These are phyloP conservation scores for Biscogniauxia mediterranea DNA, from an alignment of 2,329 filamentous ascomycete genomes.

Conservation along the genomic window DNA sequence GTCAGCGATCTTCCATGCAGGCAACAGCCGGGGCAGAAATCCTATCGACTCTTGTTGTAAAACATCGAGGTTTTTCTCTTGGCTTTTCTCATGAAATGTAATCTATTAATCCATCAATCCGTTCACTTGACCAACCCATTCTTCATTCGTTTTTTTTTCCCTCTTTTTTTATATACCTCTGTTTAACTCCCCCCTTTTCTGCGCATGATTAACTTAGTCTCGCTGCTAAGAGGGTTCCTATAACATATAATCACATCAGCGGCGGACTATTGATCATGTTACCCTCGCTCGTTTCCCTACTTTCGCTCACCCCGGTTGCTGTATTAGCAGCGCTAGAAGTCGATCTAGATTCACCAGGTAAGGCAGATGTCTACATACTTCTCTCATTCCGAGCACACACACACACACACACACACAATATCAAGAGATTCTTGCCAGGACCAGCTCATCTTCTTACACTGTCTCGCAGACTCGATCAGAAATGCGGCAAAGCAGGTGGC, in stretches of 20 bases:
- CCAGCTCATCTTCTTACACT: not conserved
- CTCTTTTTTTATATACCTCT: not conserved
- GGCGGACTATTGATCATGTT: slow-evolving; percentile 18
- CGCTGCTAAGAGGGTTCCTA: not conserved
- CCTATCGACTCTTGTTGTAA: not conserved
- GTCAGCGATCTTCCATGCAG: not conserved
- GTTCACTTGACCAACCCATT: not conserved
- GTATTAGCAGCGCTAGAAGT: slow-evolving; percentile 28
- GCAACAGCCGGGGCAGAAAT: not conserved
- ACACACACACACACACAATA: not conserved
- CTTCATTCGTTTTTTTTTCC: not conserved
- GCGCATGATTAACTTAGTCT: not conserved
- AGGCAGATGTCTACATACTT: slow-evolving; percentile 1
- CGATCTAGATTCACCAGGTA: slow-evolving; percentile 27
- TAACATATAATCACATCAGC: not conserved
- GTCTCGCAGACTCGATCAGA: slow-evolving; percentile 26
- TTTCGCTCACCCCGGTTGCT: slow-evolving; percentile 24
- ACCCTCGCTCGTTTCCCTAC: slow-evolving; percentile 16
- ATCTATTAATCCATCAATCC: not conserved
- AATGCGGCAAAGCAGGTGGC: slow-evolving; percentile 26
- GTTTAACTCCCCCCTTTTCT: not conserved
- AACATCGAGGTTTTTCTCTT: not conserved
- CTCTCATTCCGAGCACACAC: not conserved
- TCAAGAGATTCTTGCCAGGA: not conserved
- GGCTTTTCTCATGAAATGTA: not conserved